Percentiles rank a stretch among this genome's conserved stretches.
These are phyloP conservation scores for Ogataea hybrid DNA, from an alignment of 1,139 yeast genomes.

Conservation along the genomic window DNA sequence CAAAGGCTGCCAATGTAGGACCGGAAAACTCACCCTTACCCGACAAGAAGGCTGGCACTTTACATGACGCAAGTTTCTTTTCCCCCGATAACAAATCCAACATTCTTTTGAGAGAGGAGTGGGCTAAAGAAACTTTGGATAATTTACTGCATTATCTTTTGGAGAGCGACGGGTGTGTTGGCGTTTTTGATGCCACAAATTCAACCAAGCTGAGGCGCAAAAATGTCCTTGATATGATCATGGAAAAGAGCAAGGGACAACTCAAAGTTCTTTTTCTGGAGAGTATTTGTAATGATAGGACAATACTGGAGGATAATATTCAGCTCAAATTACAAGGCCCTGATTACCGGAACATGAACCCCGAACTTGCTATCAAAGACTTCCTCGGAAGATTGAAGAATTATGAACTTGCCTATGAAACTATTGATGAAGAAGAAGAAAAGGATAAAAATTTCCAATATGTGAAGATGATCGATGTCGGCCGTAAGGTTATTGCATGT, in stretches of 20 bases:
- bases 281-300: slow-evolving; percentile 79
- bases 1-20: slow-evolving; percentile 62
- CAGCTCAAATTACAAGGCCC: slow-evolving; percentile 89
- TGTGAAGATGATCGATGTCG: slow-evolving; percentile 94
- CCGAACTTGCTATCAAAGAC: slow-evolving; percentile 73
- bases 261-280: slow-evolving; percentile 83
- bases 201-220: slow-evolving; percentile 75
- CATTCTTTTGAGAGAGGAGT: slow-evolving; percentile 72
- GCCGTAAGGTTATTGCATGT: slow-evolving; percentile 87
- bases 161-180: slow-evolving; percentile 84
- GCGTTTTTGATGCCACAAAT: slow-evolving; percentile 94
- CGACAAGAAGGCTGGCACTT: slow-evolving; percentile 35
- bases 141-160: slow-evolving; percentile 78
- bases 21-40: slow-evolving; percentile 73
- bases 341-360: slow-evolving; percentile 86
- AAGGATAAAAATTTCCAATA: slow-evolving; percentile 66
- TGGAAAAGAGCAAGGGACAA: slow-evolving; percentile 67
- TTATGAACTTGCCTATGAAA: slow-evolving; percentile 87
- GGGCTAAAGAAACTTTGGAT: slow-evolving; percentile 96
- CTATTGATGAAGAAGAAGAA: slow-evolving; percentile 78
- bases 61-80: slow-evolving; percentile 80
- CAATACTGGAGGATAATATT: slow-evolving; percentile 77
- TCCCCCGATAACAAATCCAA: slow-evolving; percentile 73
- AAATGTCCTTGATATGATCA: slow-evolving; percentile 66
- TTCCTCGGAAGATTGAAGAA: slow-evolving; percentile 79